Base-by-base conservation (phyloP, 805 yeast genomes). In the Kazachstania bromeliacearum region DNA sequence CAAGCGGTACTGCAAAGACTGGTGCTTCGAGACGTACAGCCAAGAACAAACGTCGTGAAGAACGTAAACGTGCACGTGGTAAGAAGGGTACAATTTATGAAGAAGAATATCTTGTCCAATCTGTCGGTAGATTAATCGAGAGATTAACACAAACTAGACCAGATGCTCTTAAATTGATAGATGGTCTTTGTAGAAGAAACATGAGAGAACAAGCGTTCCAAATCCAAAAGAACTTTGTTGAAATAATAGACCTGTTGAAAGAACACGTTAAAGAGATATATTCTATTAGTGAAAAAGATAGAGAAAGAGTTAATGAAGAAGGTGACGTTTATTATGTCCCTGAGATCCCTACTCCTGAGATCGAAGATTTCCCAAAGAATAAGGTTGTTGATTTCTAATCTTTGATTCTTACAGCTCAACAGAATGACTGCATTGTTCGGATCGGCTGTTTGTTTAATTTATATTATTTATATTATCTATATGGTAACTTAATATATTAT, bases 31-130 rank as follows among this genome's bases (percentile, higher is more conserved):
- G 99, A 59, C 73, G 81, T 52, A 88, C 98, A 0, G 73, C 94
- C 5, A 92, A 92, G 63, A 92, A 92, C 60, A 75, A 79, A 46
- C 83, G 95, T 57, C 75, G 98, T 46, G 96, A 89, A 60, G 98
- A 89, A 55, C 75, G 98, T 51, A 92, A 92, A 64, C 73, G 77
- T 41, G 99, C 98, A 2, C 76, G 95, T 50, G 99, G 99, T 41
- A 85, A 94, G 67, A 92, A 92, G 64, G 97, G 97, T 32, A 89
- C 96, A 5, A 82, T 92, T 15, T 92, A 92, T 53, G 99, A 92
- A 59, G 98, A 92, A 57, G 97, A 92, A 57, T 92, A 92, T 58
- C 71, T 92, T 38, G 79, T 92, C 33, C 76, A 75, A 47, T 88
- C 96, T 3, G 77, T 85, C 40, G 92, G 95, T 4, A 76, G 99